These are phyloP conservation scores for Blastobotrys petasosporus DNA, from an alignment of 1,139 yeast genomes.

Conservation along the genomic window DNA sequence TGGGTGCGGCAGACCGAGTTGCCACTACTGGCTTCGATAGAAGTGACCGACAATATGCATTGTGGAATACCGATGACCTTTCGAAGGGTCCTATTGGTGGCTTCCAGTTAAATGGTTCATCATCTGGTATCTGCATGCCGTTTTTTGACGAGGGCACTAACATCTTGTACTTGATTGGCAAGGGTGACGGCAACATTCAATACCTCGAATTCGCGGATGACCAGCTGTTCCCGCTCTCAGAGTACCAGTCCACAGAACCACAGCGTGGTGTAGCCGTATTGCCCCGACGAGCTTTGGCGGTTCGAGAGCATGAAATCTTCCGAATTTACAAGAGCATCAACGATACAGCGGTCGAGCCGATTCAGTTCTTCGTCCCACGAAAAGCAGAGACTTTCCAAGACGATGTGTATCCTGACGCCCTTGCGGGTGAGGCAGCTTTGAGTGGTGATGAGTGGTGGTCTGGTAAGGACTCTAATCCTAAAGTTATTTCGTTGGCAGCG, in stretches of 20 bases:
- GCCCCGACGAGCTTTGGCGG: constrained; percentile 74
- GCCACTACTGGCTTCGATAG: constrained; percentile 95
- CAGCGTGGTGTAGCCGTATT: constrained; percentile 93
- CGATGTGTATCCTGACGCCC: constrained; percentile 90
- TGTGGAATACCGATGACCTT: constrained; percentile 79
- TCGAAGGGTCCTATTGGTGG: constrained; percentile 84
- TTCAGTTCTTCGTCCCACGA: constrained; percentile 89
- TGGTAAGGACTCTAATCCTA: constrained; percentile 77
- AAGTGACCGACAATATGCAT: constrained; percentile 90
- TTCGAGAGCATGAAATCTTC: constrained; percentile 77
- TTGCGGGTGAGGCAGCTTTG: constrained; percentile 71
- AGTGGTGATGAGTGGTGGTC: constrained; percentile 70
- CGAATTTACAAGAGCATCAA: constrained; percentile 78
- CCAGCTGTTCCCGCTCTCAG: constrained; percentile 72
- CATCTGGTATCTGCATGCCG: constrained; percentile 92
- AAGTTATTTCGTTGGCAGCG: constrained; percentile 67
- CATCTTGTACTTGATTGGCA: constrained; percentile 85
- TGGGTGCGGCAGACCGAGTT: constrained; percentile 77
- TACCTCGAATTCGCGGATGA: constrained; percentile 79
- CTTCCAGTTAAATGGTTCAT: constrained; percentile 74
- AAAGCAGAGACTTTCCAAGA: constrained; percentile 87
- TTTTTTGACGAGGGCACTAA: constrained; percentile 75
- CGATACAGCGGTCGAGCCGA: constrained; percentile 78
- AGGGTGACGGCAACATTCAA: constrained; percentile 97
- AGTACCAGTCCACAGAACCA: constrained; percentile 81